These are phyloP conservation scores for Heteromeles arbutifolia DNA, from an alignment of 306 rosid genomes.

Conservation along the genomic window DNA sequence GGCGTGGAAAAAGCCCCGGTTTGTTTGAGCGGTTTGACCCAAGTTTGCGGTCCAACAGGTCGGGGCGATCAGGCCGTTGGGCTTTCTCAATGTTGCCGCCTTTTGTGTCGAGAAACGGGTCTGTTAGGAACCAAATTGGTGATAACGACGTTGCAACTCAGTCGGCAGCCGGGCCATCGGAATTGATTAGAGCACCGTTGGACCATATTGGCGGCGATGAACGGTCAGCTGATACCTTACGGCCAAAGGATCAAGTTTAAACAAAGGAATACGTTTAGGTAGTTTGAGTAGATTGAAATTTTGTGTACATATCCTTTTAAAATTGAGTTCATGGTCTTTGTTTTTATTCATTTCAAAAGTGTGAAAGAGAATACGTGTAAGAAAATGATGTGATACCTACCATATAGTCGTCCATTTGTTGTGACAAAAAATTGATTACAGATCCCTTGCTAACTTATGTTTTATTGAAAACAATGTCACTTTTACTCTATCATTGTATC, in stretches of 20 bases:
- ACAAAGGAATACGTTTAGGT: background rate
- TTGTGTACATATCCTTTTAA: background rate
- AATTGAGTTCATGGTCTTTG: background rate
- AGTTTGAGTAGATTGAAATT: background rate
- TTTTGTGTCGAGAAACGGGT: slow-evolving; percentile 26
- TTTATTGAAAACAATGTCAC: no score
- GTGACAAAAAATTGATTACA: background rate
- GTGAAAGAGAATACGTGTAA: background rate
- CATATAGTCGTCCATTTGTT: background rate
- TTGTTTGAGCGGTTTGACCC: slow-evolving; percentile 15
- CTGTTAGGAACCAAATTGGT: slow-evolving; percentile 11
- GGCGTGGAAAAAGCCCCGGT: slow-evolving; percentile 17
- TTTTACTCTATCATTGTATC: no score
- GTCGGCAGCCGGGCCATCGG: background rate
- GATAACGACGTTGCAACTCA: background rate
- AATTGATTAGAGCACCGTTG: background rate
- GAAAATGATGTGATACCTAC: background rate
- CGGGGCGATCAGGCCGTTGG: slow-evolving; percentile 25
- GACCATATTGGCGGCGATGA: slow-evolving; percentile 31
- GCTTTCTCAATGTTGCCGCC: slow-evolving; percentile 33
- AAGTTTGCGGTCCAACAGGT: background rate
- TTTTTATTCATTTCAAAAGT: background rate
- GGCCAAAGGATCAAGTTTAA: slow-evolving; percentile 12
- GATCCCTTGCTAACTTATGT: background rate
- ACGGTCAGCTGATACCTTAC: slow-evolving; percentile 36